These are phyloP conservation scores for Gremmenia infestans DNA, from an alignment of 2,329 filamentous ascomycete species.

Conservation along the genomic window DNA sequence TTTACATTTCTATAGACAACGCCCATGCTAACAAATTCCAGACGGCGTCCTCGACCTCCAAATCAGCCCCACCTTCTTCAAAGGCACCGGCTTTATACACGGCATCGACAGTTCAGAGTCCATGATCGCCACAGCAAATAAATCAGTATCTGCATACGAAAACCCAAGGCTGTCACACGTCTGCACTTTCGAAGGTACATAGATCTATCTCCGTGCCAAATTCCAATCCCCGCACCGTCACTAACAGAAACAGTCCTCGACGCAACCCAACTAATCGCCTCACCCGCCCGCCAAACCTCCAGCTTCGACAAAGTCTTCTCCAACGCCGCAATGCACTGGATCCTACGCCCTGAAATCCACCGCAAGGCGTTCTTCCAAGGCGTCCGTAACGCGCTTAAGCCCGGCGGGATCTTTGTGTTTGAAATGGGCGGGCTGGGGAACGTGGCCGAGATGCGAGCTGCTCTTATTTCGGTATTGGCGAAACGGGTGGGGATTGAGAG, in stretches of 20 bases:
- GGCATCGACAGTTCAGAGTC: slow-evolving; percentile 54
- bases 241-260: slow-evolving; percentile 38
- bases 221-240: neutral
- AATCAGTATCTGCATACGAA: slow-evolving; percentile 25
- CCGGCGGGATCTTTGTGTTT: slow-evolving; percentile 56
- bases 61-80: slow-evolving; percentile 42
- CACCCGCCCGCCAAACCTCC: slow-evolving; percentile 33
- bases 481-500: slow-evolving; percentile 46
- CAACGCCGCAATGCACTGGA: slow-evolving; percentile 61
- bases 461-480: slow-evolving; percentile 48
- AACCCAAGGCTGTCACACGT: slow-evolving; percentile 7
- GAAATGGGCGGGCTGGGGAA: slow-evolving; percentile 71
- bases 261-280: slow-evolving; percentile 36
- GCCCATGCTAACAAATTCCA: slow-evolving; percentile 22
- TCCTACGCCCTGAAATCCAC: slow-evolving; percentile 42
- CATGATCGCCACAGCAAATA: slow-evolving; percentile 52
- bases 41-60: slow-evolving; percentile 56
- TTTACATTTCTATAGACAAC: neutral
- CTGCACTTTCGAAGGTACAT: slow-evolving; percentile 26
- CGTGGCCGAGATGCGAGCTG: slow-evolving; percentile 55
- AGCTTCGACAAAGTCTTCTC: slow-evolving; percentile 54
- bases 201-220: neutral
- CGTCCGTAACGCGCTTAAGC: slow-evolving; percentile 46
- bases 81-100: slow-evolving; percentile 45
- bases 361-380: slow-evolving; percentile 49